Evolutionary conservation across 2,329 filamentous ascomycete species (phyloP).

Genomic region (Capronia coronata): DNA sequence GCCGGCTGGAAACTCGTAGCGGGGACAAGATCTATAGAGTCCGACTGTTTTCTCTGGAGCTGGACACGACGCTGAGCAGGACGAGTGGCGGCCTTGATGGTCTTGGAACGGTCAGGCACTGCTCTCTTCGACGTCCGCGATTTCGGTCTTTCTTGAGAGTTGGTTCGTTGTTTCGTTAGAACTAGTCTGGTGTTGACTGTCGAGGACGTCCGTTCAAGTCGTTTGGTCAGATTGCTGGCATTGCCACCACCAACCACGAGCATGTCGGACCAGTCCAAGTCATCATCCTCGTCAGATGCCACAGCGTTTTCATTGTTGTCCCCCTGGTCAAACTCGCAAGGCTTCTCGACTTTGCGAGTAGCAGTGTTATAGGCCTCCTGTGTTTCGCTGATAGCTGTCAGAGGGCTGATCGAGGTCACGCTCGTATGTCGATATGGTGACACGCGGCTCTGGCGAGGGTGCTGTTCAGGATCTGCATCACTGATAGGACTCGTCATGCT

Average conservation of each 20-base stretch:
- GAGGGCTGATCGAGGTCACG: constrained; percentile 11
- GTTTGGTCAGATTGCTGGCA: constrained; percentile 10
- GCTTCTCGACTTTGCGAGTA: constrained; percentile 14
- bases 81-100: background rate
- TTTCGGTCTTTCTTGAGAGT: constrained; percentile 7
- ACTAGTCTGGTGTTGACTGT: constrained; percentile 1
- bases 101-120: constrained; percentile 4
- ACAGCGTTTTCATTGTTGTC: constrained; percentile 19
- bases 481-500: constrained; percentile 8
- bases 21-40: background rate
- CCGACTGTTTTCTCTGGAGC: background rate
- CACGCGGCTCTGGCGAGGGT: constrained; percentile 8
- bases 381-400: constrained; percentile 19
- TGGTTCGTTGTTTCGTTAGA: constrained; percentile 9
- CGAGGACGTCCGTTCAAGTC: constrained; percentile 8
- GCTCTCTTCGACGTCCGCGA: background rate
- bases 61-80: constrained; percentile 1
- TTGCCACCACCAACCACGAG: constrained; percentile 8
- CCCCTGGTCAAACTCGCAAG: constrained; percentile 13
- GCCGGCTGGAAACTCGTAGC: background rate
- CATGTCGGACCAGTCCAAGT: constrained; percentile 21
- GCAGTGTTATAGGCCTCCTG: constrained; percentile 3
- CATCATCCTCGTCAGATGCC: constrained; percentile 22
- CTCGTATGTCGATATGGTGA: constrained; percentile 11
- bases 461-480: constrained; percentile 7